Evolutionary conservation across 768 basidiomycete genomes (phyloP).

Genomic region (Kwoniella heveanensis): DNA sequence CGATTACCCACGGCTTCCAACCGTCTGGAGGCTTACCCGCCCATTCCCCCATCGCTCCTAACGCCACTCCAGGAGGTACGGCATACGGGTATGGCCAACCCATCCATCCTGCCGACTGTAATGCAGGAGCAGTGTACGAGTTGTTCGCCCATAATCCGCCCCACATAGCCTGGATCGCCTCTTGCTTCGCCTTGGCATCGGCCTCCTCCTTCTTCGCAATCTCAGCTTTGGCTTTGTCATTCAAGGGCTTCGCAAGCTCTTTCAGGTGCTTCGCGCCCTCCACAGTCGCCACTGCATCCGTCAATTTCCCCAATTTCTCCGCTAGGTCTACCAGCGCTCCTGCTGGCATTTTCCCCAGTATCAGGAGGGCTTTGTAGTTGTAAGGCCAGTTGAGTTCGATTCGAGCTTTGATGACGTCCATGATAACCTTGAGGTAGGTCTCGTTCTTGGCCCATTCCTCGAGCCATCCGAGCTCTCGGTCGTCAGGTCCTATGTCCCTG

Average conservation of each 20-base stretch:
- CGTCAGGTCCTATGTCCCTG: slow-evolving; percentile 25
- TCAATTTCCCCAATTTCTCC: slow-evolving; percentile 34
- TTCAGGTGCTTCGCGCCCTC: slow-evolving; percentile 39
- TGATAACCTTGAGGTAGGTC: slow-evolving; percentile 40
- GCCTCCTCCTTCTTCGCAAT: slow-evolving; percentile 40
- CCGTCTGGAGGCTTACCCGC: slow-evolving; percentile 41
- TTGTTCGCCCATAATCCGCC: slow-evolving; percentile 50
- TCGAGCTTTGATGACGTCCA: slow-evolving; percentile 42
- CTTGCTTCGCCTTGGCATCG: slow-evolving; percentile 42
- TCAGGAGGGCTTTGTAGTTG: slow-evolving; percentile 48
- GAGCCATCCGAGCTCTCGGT: slow-evolving; percentile 22
- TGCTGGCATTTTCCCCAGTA: slow-evolving; percentile 32
- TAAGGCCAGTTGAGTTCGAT: slow-evolving; percentile 46
- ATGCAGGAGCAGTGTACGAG: slow-evolving; percentile 7
- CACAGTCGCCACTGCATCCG: slow-evolving; percentile 23
- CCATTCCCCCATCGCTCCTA: slow-evolving; percentile 30
- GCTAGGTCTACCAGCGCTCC: slow-evolving; percentile 20
- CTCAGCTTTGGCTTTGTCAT: slow-evolving; percentile 39
- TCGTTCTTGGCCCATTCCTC: slow-evolving; percentile 43
- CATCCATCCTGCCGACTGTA: slow-evolving; percentile 31
- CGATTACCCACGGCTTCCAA: slow-evolving; percentile 46
- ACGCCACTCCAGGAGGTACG: slow-evolving; percentile 32
- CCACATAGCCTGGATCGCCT: slow-evolving; percentile 49
- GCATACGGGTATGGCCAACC: slow-evolving; percentile 45
- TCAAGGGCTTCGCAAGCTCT: slow-evolving; percentile 30